phyloP scores from a whole-genome alignment of 2,329 filamentous ascomycete genomes.

The Apiospora saccharicola region DNA sequence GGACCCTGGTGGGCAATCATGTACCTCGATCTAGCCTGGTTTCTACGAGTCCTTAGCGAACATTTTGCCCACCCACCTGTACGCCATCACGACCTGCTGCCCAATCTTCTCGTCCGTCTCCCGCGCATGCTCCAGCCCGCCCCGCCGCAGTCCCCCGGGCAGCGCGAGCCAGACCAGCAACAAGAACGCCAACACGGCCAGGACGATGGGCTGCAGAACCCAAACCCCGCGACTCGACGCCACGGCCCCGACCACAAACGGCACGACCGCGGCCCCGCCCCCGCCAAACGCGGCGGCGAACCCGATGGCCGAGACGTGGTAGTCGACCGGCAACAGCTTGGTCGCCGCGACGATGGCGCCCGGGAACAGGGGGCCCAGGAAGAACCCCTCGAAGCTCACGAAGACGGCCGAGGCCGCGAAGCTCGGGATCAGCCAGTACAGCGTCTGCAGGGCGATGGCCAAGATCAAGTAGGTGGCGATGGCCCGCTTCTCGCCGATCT shows the following conservation, averaged over 20 bases:
- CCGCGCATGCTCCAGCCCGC: slow-evolving; percentile 51
- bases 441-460: slow-evolving; percentile 69
- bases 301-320: slow-evolving; percentile 79
- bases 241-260: slow-evolving; percentile 72
- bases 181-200: slow-evolving; percentile 55
- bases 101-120: slow-evolving; percentile 47
- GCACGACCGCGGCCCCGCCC: slow-evolving; percentile 70
- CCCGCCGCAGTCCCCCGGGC: slow-evolving; percentile 47
- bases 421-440: slow-evolving; percentile 84
- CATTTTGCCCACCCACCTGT: slow-evolving; percentile 22
- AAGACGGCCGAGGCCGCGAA: slow-evolving; percentile 79
- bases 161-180: slow-evolving; percentile 55
- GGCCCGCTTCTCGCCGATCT: slow-evolving; percentile 73
- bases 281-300: slow-evolving; percentile 81
- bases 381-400: slow-evolving; percentile 77
- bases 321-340: slow-evolving; percentile 70
- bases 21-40: no score
- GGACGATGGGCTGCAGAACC: slow-evolving; percentile 63
- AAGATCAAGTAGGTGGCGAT: slow-evolving; percentile 69
- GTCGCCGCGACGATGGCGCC: slow-evolving; percentile 75
- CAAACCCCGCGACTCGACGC: slow-evolving; percentile 64
- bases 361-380: slow-evolving; percentile 80
- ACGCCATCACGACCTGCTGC: slow-evolving; percentile 29
- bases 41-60: neutral
- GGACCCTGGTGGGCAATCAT: no score